Conservation (phyloP, 2,329 filamentous ascomycete species). For the Cryphonectria naterciae region DNA sequence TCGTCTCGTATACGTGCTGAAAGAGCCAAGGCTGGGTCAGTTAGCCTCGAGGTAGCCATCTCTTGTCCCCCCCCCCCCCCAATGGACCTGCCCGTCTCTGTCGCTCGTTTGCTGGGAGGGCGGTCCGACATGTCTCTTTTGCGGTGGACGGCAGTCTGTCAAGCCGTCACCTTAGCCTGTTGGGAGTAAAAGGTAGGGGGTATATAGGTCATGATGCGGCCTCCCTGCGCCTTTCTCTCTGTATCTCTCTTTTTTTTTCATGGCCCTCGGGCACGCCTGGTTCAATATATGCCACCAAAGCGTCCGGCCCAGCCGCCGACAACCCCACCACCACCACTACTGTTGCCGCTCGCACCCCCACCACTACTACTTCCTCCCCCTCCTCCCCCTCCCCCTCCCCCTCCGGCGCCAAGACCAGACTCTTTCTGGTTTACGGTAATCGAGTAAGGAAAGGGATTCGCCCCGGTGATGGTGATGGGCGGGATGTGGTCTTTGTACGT, state of each 20-base stretch:
- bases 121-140: not conserved
- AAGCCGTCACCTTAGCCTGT: not conserved
- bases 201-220: not conserved
- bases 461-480: constrained; percentile 83
- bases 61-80: too few species aligned
- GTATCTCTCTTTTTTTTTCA: not conserved
- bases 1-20: not conserved
- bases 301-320: constrained; percentile 21
- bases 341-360: not conserved
- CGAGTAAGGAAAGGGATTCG: constrained; percentile 94
- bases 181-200: too few species aligned
- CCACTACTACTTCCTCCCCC: not conserved
- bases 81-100: not conserved
- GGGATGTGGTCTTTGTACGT: constrained; percentile 94
- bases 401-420: constrained; percentile 7
- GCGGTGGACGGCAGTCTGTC: not conserved
- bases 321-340: constrained; percentile 9
- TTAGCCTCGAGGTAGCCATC: not conserved
- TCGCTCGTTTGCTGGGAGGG: not conserved
- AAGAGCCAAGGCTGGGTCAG: not conserved
- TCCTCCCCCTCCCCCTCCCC: constrained; percentile 1
- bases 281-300: constrained; percentile 24
- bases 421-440: constrained; percentile 86
- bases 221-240: not conserved
- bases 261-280: not conserved